Evolutionary conservation across 148 eudicot species (phyloP), one percentile per base, ranked within the genome.

Genomic region (Tetragonia tetragonoides): DNA sequence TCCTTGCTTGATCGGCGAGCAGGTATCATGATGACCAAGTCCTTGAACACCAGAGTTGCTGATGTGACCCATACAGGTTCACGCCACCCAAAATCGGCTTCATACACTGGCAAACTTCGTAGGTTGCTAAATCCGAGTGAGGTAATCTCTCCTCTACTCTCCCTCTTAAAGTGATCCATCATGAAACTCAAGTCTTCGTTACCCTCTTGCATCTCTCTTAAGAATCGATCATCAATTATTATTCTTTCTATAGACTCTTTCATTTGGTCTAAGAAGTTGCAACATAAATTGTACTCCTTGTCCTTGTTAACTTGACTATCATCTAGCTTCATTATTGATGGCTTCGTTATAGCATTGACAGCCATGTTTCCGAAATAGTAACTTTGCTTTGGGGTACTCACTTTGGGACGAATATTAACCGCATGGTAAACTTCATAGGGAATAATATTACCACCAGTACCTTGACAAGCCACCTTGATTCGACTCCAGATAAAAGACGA

Each of bases 71-170:
- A 79, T 2, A 44, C 18, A 0, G 85, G 85, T 61, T 75, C 79
- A 10, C 85, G 82, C 85, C 82, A 82, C 5, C 85, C 85, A 28
- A 82, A 82, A 68, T 82, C 82, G 3, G 82, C 67, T 56, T 82
- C 84, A 61, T 78, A 68, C n/a, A 78, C 2, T 5, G 78, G 84
- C 64, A 82, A 68, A 15, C 68, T 82, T 3, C 79, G n/a, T 54
- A 74, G 3, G 7, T 77, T 78, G 3, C 79, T 74, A 6, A 75
- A 78, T 4, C 72, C 73, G 17, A 78, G 23, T 5, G 72, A 63
- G 16, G 75, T 34, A 11, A 75, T 41, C 54, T 73, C 79, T 0
- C 68, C 85, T 10, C 64, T 78, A 6, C 10, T 40, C 17, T 51
- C 59, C 17, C 63, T 70, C 20, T 74, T 49, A 20, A 69, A 54